Conservation (phyloP, 306 rosid genomes). For the Inga laurina region DNA sequence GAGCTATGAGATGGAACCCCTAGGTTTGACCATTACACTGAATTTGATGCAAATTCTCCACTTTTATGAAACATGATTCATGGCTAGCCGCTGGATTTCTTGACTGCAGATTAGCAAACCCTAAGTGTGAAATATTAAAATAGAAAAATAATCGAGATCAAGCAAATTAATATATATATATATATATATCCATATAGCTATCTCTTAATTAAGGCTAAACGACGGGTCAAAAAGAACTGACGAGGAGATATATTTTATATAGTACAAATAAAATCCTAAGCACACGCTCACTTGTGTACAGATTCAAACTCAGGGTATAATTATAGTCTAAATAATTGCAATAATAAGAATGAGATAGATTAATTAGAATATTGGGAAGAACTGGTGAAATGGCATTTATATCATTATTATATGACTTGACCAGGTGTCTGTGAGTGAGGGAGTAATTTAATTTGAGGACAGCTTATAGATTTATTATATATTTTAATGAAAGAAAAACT, state of each 20-base stretch:
- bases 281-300: constrained; percentile 33
- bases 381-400: constrained; percentile 36
- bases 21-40: constrained; percentile 62
- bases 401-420: constrained; percentile 76
- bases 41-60: constrained; percentile 68
- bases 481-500: constrained; percentile 19
- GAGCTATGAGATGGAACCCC: constrained; percentile 29
- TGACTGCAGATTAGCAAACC: constrained; percentile 29
- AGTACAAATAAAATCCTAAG: neutral
- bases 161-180: constrained; percentile 4
- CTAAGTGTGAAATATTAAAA: constrained; percentile 1
- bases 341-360: constrained; percentile 28
- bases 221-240: constrained; percentile 22
- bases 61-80: constrained; percentile 55
- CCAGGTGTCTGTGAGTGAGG: constrained; percentile 31
- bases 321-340: constrained; percentile 30
- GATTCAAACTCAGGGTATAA: constrained; percentile 22
- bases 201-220: neutral
- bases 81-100: constrained; percentile 43
- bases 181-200: neutral
- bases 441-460: constrained; percentile 45
- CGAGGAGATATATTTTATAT: neutral
- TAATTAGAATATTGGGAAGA: constrained; percentile 52
- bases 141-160: constrained; percentile 4
- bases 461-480: constrained; percentile 18